These are phyloP conservation scores for Sporothrix schenckii DNA, from an alignment of 2,329 filamentous ascomycete genomes.

Conservation along the genomic window DNA sequence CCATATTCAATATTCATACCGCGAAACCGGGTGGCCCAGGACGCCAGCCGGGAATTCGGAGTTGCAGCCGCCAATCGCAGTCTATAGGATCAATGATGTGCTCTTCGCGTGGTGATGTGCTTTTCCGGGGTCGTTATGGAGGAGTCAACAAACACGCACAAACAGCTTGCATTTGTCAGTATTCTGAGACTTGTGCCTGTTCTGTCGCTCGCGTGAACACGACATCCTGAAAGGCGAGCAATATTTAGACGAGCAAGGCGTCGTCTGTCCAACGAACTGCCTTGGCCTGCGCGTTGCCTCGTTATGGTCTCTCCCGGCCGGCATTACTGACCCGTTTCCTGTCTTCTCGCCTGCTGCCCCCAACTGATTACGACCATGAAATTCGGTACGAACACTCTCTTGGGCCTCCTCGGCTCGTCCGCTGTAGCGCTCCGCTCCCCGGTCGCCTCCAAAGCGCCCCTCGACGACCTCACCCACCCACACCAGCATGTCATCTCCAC, in stretches of 20 bases:
- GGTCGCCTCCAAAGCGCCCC: neutral
- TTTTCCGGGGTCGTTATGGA: neutral
- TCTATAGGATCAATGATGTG: constrained; percentile 2
- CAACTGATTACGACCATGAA: neutral
- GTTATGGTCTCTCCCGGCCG: neutral
- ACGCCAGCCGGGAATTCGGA: neutral
- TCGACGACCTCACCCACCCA: neutral
- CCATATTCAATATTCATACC: too few relatives aligned
- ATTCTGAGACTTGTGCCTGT: neutral
- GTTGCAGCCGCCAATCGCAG: neutral
- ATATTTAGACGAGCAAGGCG: neutral
- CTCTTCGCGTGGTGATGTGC: constrained; percentile 7
- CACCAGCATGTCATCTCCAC: neutral
- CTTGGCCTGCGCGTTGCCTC: too few relatives aligned
- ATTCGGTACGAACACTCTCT: neutral
- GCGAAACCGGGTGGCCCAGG: too few relatives aligned
- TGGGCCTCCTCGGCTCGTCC: neutral
- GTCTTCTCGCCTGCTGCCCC: too few relatives aligned
- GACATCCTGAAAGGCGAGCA: neutral
- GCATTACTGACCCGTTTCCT: neutral
- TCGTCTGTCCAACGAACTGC: neutral
- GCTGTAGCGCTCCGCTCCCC: neutral
- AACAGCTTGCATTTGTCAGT: neutral
- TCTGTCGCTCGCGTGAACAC: neutral
- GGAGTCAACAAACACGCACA: neutral